A percentile compares a stretch with the other conserved stretches of the same genome.
phyloP scores from a whole-genome alignment of 1,284 basidiomycete genomes.

The Ceratobasidium sp. region DNA sequence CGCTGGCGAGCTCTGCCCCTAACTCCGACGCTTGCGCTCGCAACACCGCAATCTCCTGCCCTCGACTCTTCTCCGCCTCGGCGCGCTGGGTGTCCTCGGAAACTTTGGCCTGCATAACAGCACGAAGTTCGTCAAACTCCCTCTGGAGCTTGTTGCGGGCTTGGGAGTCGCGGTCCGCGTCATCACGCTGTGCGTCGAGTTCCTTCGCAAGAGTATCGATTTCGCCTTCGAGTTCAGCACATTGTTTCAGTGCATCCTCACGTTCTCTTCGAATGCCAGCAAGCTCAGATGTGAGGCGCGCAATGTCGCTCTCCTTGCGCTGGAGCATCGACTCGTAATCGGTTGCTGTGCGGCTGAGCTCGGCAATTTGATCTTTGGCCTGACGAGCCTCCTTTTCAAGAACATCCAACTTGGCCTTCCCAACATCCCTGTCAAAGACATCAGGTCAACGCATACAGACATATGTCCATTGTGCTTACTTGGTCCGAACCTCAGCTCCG shows the following conservation, averaged over 20 bases:
- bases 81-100: constrained; percentile 85
- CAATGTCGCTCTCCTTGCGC: constrained; percentile 79
- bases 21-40: constrained; percentile 72
- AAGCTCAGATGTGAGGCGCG: constrained; percentile 68
- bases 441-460: constrained; percentile 31
- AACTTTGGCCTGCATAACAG: constrained; percentile 83
- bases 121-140: constrained; percentile 87
- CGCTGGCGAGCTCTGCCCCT: constrained; percentile 69
- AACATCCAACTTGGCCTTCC: constrained; percentile 67
- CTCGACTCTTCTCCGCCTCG: constrained; percentile 88
- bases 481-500: constrained; percentile 69
- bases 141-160: constrained; percentile 73
- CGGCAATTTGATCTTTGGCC: constrained; percentile 81
- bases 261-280: constrained; percentile 65
- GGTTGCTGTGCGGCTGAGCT: constrained; percentile 78
- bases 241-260: constrained; percentile 66
- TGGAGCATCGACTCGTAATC: constrained; percentile 84
- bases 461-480: constrained; percentile 60
- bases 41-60: constrained; percentile 80
- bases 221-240: constrained; percentile 72
- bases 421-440: constrained; percentile 63
- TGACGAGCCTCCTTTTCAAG: constrained; percentile 76
- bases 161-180: constrained; percentile 64
- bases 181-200: constrained; percentile 70
- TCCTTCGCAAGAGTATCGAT: constrained; percentile 76